phyloP scores from a whole-genome alignment of 140 eudicot species.

The Cichorium intybus region DNA sequence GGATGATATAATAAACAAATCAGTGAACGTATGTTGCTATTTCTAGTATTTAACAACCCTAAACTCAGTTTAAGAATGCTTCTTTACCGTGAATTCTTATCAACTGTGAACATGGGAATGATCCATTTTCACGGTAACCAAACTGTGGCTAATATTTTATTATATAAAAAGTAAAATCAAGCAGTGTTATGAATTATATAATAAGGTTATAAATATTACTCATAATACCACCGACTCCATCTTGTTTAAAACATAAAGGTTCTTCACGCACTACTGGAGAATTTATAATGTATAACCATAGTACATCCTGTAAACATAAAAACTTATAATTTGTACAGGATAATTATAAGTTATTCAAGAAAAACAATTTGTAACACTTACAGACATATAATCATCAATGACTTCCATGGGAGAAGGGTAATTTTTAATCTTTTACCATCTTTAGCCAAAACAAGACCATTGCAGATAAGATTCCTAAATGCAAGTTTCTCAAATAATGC shows the following conservation, averaged over 20 bases:
- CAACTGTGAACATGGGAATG: too few species aligned
- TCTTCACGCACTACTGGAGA: conserved; percentile 99
- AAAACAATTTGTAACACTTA: conserved; percentile 22
- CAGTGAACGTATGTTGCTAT: too few species aligned
- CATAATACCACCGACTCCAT: conserved; percentile 85
- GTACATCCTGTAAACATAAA: conserved; percentile 58
- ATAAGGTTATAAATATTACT: conserved; percentile 32
- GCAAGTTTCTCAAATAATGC: conserved; percentile 91
- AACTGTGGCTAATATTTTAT: too few species aligned
- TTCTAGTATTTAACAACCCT: too few species aligned
- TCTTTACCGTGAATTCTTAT: too few species aligned
- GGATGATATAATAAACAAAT: too few species aligned
- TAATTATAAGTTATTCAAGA: neutral
- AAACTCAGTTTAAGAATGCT: too few species aligned
- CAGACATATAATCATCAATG: conserved; percentile 84
- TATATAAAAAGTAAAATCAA: neutral
- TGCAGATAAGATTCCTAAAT: conserved; percentile 89
- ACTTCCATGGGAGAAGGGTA: conserved; percentile 89
- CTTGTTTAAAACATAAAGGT: conserved; percentile 84
- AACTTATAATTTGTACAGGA: neutral
- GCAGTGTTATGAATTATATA: neutral
- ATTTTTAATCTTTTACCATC: conserved; percentile 92
- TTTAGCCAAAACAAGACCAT: conserved; percentile 95
- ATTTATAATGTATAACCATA: conserved; percentile 79
- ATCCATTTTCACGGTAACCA: too few species aligned